These are phyloP conservation scores for Alternaria postmessia DNA, from an alignment of 2,329 filamentous ascomycete genomes.

Conservation along the genomic window DNA sequence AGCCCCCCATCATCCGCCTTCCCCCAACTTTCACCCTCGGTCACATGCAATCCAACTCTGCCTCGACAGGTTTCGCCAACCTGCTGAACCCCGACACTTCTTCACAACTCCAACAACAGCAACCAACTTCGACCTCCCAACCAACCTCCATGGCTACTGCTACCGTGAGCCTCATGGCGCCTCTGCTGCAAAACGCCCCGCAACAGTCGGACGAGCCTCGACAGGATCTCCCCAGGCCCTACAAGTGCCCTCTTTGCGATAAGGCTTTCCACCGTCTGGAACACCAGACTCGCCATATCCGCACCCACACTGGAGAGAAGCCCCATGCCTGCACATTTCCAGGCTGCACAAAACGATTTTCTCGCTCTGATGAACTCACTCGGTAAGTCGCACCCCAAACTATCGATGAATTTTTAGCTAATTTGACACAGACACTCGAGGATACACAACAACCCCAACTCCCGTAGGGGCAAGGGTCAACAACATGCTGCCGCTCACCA, in stretches of 20 bases:
- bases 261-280: slow-evolving; percentile 98
- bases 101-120: slow-evolving; percentile 21
- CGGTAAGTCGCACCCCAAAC: slow-evolving; percentile 22
- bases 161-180: slow-evolving; percentile 60
- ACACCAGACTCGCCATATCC: slow-evolving; percentile 91
- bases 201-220: slow-evolving; percentile 62
- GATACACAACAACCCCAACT: slow-evolving; percentile 99
- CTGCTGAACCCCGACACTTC: slow-evolving; percentile 49
- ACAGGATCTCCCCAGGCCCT: slow-evolving; percentile 90
- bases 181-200: slow-evolving; percentile 67
- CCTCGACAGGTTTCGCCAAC: slow-evolving; percentile 48
- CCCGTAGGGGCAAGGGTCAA: slow-evolving; percentile 87
- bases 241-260: slow-evolving; percentile 98
- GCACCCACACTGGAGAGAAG: slow-evolving; percentile 98
- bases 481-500: slow-evolving; percentile 65
- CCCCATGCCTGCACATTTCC: slow-evolving; percentile 95
- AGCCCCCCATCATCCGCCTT: slow-evolving; percentile 47
- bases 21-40: slow-evolving; percentile 49
- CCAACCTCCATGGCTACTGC: slow-evolving; percentile 52
- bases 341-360: slow-evolving; percentile 97
- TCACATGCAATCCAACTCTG: slow-evolving; percentile 51
- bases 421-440: slow-evolving; percentile 76
- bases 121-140: slow-evolving; percentile 16
- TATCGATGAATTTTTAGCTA: slow-evolving; percentile 10
- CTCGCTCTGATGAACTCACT: slow-evolving; percentile 93